These are phyloP conservation scores for Fusarium verrucosum DNA, from an alignment of 2,329 filamentous ascomycete genomes.

Conservation along the genomic window DNA sequence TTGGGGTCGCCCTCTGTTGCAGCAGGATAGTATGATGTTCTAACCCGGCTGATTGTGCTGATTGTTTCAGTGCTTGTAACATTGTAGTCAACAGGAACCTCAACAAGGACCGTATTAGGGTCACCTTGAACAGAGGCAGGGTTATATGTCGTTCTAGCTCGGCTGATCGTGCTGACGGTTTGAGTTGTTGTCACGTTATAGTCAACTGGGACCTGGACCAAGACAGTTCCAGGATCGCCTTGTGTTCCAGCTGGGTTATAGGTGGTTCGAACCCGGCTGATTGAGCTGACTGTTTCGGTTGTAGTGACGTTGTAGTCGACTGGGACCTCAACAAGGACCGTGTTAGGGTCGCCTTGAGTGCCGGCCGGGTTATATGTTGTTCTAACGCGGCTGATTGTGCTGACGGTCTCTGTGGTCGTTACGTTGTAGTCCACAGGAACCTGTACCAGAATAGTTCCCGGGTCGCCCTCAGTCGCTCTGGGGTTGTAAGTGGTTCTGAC, in stretches of 20 bases:
- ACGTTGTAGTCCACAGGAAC: not conserved
- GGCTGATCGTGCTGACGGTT: not conserved
- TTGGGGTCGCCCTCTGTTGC: not conserved
- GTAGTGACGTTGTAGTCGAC: not conserved
- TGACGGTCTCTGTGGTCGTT: not conserved
- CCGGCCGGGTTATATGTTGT: not conserved
- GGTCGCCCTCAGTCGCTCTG: not conserved
- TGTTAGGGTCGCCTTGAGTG: constrained; percentile 9
- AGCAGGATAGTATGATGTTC: not conserved
- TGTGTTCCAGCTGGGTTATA: not conserved
- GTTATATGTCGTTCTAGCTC: not conserved
- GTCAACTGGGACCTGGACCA: not conserved
- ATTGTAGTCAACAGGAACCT: constrained; percentile 2
- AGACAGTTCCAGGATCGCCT: not conserved
- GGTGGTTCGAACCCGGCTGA: not conserved
- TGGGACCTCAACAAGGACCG: constrained; percentile 11
- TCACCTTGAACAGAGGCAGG: constrained; percentile 11
- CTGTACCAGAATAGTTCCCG: not conserved
- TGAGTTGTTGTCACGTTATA: constrained; percentile 6
- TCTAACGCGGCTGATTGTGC: not conserved
- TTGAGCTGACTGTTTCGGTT: not conserved
- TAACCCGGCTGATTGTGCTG: not conserved
- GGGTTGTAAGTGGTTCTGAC: constrained; percentile 6
- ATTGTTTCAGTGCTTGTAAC: constrained; percentile 1
- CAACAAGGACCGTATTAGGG: not conserved